phyloP scores from a whole-genome alignment of 1,139 yeast genomes.

The Zygoascus hellenicus region DNA sequence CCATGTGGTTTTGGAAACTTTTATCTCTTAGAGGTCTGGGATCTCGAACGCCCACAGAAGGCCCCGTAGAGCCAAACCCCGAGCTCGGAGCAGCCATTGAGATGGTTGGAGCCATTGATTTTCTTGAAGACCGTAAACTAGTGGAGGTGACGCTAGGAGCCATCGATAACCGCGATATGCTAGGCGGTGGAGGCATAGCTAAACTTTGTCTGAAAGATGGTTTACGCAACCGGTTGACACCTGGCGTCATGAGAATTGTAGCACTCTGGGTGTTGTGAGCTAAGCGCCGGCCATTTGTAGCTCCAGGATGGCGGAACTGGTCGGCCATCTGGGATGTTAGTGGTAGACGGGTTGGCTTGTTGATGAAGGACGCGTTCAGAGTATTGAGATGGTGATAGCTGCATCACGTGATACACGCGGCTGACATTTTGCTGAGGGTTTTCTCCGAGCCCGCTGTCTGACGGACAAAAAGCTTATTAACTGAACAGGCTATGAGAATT shows the following conservation, averaged over 20 bases:
- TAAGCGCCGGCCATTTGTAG: background rate
- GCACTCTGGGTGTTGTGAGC: background rate
- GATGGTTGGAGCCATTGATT: background rate
- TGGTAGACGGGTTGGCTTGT: background rate
- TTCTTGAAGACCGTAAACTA: background rate
- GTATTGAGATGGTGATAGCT: too few species aligned
- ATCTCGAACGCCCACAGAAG: slow-evolving; percentile 37
- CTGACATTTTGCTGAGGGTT: too few species aligned
- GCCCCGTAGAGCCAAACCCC: background rate
- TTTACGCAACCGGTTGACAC: slow-evolving; percentile 1
- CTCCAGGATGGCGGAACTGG: slow-evolving; percentile 1
- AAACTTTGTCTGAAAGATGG: slow-evolving; percentile 6
- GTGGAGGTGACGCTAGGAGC: background rate
- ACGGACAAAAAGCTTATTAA: too few species aligned
- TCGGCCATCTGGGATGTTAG: background rate
- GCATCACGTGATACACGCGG: too few species aligned
- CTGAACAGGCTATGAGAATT: too few species aligned
- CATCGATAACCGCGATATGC: background rate
- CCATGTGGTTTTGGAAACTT: slow-evolving; percentile 61
- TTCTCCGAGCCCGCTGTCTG: too few species aligned
- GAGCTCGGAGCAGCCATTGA: background rate
- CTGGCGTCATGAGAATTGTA: slow-evolving; percentile 1
- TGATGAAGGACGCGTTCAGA: too few species aligned
- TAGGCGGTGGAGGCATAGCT: background rate
- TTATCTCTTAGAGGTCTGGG: slow-evolving; percentile 76